A percentile compares a stretch with the other conserved stretches of the same genome.
phyloP scores from a whole-genome alignment of 768 basidiomycete species.

The Lactarius quietus region DNA sequence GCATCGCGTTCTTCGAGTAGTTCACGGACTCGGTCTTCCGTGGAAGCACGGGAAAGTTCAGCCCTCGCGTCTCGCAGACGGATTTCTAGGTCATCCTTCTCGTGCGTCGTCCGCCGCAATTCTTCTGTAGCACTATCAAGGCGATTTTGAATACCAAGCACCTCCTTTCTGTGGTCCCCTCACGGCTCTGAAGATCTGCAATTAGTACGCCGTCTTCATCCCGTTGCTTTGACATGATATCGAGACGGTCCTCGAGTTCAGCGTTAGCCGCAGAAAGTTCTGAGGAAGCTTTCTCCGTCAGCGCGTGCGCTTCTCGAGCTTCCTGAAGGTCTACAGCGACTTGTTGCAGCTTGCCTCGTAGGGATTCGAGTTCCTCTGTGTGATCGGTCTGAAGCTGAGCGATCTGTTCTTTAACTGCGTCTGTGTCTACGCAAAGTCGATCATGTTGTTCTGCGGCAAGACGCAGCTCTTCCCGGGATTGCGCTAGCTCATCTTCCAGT shows the following conservation, averaged over 20 bases:
- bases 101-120: conserved; percentile 4
- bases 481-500: conserved; percentile 26
- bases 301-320: conserved; percentile 17
- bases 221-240: conserved; percentile 4
- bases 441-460: conserved; percentile 15
- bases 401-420: conserved; percentile 14
- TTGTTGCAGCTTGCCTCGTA: conserved; percentile 27
- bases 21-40: conserved; percentile 12
- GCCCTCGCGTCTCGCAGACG: conserved; percentile 2
- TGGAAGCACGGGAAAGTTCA: conserved; percentile 7
- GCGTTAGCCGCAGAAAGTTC: conserved; percentile 18
- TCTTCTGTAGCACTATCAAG: conserved; percentile 15
- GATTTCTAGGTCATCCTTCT: conserved; percentile 17
- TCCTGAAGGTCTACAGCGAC: conserved; percentile 26
- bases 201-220: conserved; percentile 6
- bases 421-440: conserved; percentile 11
- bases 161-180: background rate
- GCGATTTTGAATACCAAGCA: conserved; percentile 15
- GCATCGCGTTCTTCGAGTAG: conserved; percentile 31
- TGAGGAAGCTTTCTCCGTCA: conserved; percentile 35
- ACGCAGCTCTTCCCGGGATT: conserved; percentile 27
- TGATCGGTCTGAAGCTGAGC: conserved; percentile 18
- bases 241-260: conserved; percentile 23
- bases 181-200: conserved; percentile 10
- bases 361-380: conserved; percentile 24